These are phyloP conservation scores for Citrus medica DNA, from an alignment of 345 rosid genomes.

Conservation along the genomic window DNA sequence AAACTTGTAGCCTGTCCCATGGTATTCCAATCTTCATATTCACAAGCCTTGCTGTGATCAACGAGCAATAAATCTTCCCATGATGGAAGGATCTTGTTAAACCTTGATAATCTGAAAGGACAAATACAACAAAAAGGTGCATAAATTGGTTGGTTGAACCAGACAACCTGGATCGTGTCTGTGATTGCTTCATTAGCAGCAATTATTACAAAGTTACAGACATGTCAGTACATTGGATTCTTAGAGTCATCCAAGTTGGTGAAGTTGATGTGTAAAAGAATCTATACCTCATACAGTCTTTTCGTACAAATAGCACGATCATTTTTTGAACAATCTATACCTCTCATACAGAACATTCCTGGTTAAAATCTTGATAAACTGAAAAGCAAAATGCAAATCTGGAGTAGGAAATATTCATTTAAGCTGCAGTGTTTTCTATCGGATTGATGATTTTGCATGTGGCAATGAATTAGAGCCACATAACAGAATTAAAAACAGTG, in stretches of 20 bases:
- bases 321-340: background rate
- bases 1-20: constrained; percentile 72
- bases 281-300: background rate
- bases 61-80: constrained; percentile 91
- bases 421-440: background rate
- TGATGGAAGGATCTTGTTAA: constrained; percentile 78
- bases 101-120: constrained; percentile 89
- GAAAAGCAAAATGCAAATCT: constrained; percentile 16
- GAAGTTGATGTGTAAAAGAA: background rate
- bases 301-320: background rate
- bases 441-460: background rate
- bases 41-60: constrained; percentile 78
- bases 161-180: background rate
- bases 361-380: constrained; percentile 94
- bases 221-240: background rate
- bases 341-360: constrained; percentile 45
- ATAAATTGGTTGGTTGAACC: background rate
- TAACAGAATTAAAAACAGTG: background rate
- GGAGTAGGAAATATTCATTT: background rate
- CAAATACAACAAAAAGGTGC: background rate
- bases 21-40: constrained; percentile 85
- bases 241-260: background rate
- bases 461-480: background rate
- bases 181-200: background rate
- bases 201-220: background rate